Evolutionary conservation across 108 stramenopile species (phyloP), one percentile per base, ranked within the genome.

Genomic region (Schizochytrium sp.): DNA sequence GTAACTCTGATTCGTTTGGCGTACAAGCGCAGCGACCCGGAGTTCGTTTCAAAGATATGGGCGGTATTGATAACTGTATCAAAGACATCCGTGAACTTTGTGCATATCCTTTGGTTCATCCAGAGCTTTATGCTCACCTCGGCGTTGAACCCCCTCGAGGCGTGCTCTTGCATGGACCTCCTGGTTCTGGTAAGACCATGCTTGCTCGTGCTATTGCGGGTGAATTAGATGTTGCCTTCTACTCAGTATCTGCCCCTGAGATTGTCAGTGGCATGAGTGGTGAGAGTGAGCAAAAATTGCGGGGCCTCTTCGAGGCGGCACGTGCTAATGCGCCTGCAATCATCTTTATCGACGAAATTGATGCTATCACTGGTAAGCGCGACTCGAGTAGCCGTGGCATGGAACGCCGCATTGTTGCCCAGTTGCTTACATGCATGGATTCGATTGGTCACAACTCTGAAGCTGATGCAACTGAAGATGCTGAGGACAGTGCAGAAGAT

Each of bases 71-170:
- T 3, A 55, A 12, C 0, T 88, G 89, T 5, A 28, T 90, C 28
- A 17, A 46, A 19, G 60, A 91, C 3, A 92, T 94, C 12, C 91
- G 91, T n/a, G 94, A 94, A 56, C 88, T 94, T 58, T 90, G 94
- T 53, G 93, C 89, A 69, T 94, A 94, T 87, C 99, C 99, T 40
- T 92, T 99, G n/a, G 93, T 96, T 4, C 97, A 97, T 73, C 99
- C 98, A 0, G 98, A 99, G 89, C 87, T 99, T 3, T 99, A 98
- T 92, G 88, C 92, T 4, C 96, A 98, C 92, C 92, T 99, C 38
- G 99, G 99, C 4, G 95, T 99, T 17, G 95, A 97, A 91, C 98
- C 99, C 47, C 99, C 99, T 1, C 94, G 98, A 3, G 99, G 98
- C n/a, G 96, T 99, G 7, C 93, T 99, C 28, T 88, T 99, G 17